phyloP scores from a whole-genome alignment of 768 basidiomycete species.

The Termitomyces sp. region DNA sequence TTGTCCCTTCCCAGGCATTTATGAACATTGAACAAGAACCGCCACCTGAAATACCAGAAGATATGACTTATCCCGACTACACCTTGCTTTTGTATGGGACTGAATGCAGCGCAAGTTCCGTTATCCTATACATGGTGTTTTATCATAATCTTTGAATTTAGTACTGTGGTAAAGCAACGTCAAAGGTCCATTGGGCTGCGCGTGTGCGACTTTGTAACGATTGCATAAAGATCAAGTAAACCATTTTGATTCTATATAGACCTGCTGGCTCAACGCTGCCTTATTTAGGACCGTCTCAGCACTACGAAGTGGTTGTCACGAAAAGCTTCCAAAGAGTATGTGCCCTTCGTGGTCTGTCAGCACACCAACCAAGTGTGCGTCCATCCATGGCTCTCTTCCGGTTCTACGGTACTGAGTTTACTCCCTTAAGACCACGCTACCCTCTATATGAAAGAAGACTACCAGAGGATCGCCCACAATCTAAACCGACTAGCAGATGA shows the following conservation, averaged over 20 bases:
- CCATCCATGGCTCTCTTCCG: neutral
- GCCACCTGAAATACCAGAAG: constrained; percentile 25
- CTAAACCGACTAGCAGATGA: neutral
- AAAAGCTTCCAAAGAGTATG: neutral
- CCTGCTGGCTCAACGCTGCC: neutral
- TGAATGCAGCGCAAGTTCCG: constrained; percentile 29
- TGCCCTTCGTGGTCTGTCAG: constrained; percentile 2
- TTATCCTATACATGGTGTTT: neutral
- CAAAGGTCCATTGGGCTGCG: constrained; percentile 18
- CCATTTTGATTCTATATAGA: neutral
- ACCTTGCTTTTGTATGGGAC: constrained; percentile 31
- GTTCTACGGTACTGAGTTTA: neutral
- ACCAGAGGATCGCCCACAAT: neutral
- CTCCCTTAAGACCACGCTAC: neutral
- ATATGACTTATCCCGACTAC: constrained; percentile 30
- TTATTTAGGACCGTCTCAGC: neutral
- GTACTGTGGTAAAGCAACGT: constrained; percentile 14
- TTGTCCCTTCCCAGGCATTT: constrained; percentile 18
- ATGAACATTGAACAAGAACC: constrained; percentile 12
- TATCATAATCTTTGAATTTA: neutral
- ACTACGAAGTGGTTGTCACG: neutral
- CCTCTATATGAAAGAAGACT: constrained; percentile 6
- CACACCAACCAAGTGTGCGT: neutral
- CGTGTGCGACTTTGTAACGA: constrained; percentile 16
- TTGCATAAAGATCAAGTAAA: neutral